phyloP scores from a whole-genome alignment of 768 basidiomycete species.

The Boletus reticulatus region DNA sequence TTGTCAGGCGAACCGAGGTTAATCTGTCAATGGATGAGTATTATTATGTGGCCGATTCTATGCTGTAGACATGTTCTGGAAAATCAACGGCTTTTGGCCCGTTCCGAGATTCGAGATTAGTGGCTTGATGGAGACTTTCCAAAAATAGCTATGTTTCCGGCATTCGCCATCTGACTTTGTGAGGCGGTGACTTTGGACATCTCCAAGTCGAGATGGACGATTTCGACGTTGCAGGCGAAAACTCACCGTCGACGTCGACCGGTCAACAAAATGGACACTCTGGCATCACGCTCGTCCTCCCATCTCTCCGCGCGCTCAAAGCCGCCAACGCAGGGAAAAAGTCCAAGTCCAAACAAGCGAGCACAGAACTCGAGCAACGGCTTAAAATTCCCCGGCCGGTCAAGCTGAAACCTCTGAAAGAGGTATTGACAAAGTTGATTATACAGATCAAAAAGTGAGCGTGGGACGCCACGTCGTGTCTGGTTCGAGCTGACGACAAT shows the following conservation, averaged over 20 bases:
- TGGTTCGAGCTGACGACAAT: constrained; percentile 5
- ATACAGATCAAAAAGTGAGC: constrained; percentile 72
- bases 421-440: constrained; percentile 66
- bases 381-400: constrained; percentile 49
- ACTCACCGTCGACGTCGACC: constrained; percentile 30
- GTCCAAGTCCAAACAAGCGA: constrained; percentile 35
- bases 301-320: constrained; percentile 62
- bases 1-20: too few relatives aligned
- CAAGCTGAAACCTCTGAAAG: constrained; percentile 78
- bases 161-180: not conserved
- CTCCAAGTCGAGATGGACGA: constrained; percentile 30
- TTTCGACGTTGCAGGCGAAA: constrained; percentile 31
- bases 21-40: too few relatives aligned
- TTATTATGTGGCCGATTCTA: too few relatives aligned
- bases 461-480: not conserved
- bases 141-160: constrained; percentile 10
- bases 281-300: constrained; percentile 64
- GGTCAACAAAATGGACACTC: constrained; percentile 30
- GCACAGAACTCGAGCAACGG: constrained; percentile 26
- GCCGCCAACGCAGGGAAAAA: constrained; percentile 53
- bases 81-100: too few relatives aligned
- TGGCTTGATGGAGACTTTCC: not conserved
- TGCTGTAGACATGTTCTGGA: too few relatives aligned
- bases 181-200: constrained; percentile 3
- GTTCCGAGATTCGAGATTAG: too few relatives aligned